Evolutionary conservation across 306 rosid genomes (phyloP).

Genomic region (Myrica gale): DNA sequence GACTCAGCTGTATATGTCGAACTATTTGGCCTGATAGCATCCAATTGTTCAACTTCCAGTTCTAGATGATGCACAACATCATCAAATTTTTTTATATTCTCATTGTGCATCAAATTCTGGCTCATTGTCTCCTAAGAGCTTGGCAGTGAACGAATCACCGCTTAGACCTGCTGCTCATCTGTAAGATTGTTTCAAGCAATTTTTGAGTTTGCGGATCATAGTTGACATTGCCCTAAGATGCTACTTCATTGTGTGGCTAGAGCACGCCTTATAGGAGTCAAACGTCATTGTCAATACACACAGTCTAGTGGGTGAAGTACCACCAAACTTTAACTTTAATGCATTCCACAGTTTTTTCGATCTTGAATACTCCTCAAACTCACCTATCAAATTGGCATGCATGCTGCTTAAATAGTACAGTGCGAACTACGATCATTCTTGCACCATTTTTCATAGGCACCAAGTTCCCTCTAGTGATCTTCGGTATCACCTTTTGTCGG

Average conservation of each 20-base stretch:
- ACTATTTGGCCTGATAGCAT: neutral
- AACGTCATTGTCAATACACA: neutral
- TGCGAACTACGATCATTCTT: neutral
- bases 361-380: neutral
- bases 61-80: neutral
- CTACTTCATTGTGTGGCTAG: neutral
- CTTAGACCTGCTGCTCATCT: neutral
- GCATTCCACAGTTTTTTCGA: neutral
- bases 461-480: neutral
- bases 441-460: neutral
- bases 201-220: neutral
- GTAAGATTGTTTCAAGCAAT: neutral
- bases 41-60: neutral
- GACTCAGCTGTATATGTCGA: neutral
- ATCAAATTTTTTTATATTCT: neutral
- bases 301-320: neutral
- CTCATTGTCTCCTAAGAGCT: neutral
- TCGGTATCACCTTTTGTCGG: neutral
- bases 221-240: neutral
- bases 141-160: neutral
- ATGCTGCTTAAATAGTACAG: neutral
- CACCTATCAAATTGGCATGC: neutral
- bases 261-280: neutral
- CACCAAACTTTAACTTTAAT: neutral
- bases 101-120: neutral